Base-by-base conservation (phyloP, 352 stramenopile genomes). In the Phytopythium oedochilum region DNA sequence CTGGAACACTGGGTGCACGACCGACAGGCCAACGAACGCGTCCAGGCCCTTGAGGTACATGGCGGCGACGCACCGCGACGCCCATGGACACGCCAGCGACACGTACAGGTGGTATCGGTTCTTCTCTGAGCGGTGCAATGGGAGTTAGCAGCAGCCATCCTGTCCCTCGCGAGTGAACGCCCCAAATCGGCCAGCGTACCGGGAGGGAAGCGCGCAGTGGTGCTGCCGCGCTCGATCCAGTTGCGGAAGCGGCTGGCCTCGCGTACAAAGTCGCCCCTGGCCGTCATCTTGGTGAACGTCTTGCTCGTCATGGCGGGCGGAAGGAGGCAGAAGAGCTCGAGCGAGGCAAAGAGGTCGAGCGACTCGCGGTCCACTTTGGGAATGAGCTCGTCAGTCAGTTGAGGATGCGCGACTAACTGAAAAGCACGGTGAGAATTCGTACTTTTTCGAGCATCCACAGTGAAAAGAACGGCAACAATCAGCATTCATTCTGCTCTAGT, bases 71-170 rank as follows among this genome's bases (percentile, higher is more conserved):
- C 72, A 83, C 10, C 71, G 71, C 0, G 59, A 70, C 9, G 71
- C 71, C 66, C 68, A 76, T 22, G 94, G 94, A 77, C 93, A 98
- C 10, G 92, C 93, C 42, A 92, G 77, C 47, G 86, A 90, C n/a
- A 97, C 75, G 70, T 97, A 97, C 25, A 98, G 63, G 70, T 97
- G 90, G 60, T 98, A 79, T 18, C 68, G 63, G n/a, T 67, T 26
- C 40, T 69, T 72, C 29, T 74, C 62, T 73, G 35, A 7, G 11
- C n/a, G 10, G 25, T 11, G 50, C 20, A 38, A 43, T 22, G 32
- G 25, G 31, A 51, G 6, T 20, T 0, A 35, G 17, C 25, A 53
- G n/a, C n/a, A 48, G 47, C 57, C 43, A 55, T 26, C 35, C 12
- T 48, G 15, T 15, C 9, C 28, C 14, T 39, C 23, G 57, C 53